Evolutionary conservation across 2,329 filamentous ascomycete genomes (phyloP).

Genomic region (Pestalotiopsis fici): DNA sequence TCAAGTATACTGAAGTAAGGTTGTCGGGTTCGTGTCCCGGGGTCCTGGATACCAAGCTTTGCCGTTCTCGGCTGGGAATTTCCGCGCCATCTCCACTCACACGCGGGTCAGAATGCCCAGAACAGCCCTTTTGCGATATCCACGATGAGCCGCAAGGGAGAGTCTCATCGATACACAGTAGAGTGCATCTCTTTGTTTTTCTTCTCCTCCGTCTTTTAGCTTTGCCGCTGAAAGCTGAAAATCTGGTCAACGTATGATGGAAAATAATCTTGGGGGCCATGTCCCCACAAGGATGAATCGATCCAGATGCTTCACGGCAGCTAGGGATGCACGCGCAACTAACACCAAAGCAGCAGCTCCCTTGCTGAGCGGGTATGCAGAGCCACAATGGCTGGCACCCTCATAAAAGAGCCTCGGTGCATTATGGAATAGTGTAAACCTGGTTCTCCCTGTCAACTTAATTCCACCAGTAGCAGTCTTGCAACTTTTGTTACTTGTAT

Average conservation of each 20-base stretch:
- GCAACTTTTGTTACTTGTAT: not conserved
- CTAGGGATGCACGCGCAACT: not conserved
- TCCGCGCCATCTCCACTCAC: not conserved
- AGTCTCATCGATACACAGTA: not conserved
- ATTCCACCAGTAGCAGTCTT: not conserved
- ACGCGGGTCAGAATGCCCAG: not conserved
- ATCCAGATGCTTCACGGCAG: not conserved
- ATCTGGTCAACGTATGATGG: not conserved
- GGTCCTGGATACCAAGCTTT: not conserved
- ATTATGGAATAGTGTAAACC: not conserved
- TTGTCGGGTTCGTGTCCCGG: not conserved
- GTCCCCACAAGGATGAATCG: not conserved
- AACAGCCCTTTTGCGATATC: not conserved
- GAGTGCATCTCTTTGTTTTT: not conserved
- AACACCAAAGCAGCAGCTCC: not conserved
- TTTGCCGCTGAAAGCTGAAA: not conserved
- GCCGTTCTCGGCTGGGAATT: not conserved
- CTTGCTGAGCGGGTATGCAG: not conserved
- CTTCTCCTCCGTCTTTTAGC: not conserved
- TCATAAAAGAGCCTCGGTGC: not conserved
- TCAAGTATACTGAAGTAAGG: not conserved
- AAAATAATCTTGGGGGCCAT: not conserved
- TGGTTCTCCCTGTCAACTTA: not conserved
- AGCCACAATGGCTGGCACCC: not conserved
- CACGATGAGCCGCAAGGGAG: not conserved